A percentile compares a stretch with the other conserved stretches of the same genome.
Conservation (phyloP, 2,329 filamentous ascomycete species). For the Aureobasidium melanogenum region DNA sequence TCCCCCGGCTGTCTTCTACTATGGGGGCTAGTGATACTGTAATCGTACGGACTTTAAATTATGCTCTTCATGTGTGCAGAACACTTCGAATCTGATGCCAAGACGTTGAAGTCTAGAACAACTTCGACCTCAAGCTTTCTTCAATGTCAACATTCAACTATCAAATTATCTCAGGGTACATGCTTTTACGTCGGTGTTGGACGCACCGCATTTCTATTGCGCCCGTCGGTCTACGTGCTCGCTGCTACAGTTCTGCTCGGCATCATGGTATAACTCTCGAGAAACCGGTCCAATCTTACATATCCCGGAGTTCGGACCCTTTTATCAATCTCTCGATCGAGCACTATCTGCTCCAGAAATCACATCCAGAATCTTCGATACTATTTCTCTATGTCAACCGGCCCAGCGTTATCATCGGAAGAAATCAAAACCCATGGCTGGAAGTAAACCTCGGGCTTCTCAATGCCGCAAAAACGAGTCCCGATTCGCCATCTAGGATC, state of each 20-base stretch:
- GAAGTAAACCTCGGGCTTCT: conserved; percentile 70
- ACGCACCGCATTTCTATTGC: conserved; percentile 4
- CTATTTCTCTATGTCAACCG: conserved; percentile 83
- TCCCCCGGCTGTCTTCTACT: neutral
- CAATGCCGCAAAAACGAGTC: conserved; percentile 27
- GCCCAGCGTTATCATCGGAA: conserved; percentile 81
- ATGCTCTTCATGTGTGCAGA: neutral
- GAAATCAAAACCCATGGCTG: conserved; percentile 96
- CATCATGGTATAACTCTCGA: conserved; percentile 6
- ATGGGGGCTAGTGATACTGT: conserved; percentile 1
- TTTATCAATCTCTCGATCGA: conserved; percentile 91
- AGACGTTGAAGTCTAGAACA: conserved; percentile 3
- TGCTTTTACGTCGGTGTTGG: conserved; percentile 9
- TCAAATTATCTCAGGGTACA: neutral
- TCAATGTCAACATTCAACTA: neutral
- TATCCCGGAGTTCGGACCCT: conserved; percentile 55
- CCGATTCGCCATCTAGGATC: conserved; percentile 11
- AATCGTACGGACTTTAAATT: neutral
- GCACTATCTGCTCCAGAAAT: conserved; percentile 73
- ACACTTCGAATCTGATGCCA: conserved; percentile 5
- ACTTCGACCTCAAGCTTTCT: neutral
- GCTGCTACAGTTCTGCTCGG: neutral
- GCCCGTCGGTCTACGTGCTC: neutral
- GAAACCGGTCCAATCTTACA: conserved; percentile 34
- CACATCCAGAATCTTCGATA: conserved; percentile 61